A percentile compares a stretch with the other conserved stretches of the same genome.
phyloP scores from a whole-genome alignment of 805 yeast genomes.

The Pichia cabralensis region DNA sequence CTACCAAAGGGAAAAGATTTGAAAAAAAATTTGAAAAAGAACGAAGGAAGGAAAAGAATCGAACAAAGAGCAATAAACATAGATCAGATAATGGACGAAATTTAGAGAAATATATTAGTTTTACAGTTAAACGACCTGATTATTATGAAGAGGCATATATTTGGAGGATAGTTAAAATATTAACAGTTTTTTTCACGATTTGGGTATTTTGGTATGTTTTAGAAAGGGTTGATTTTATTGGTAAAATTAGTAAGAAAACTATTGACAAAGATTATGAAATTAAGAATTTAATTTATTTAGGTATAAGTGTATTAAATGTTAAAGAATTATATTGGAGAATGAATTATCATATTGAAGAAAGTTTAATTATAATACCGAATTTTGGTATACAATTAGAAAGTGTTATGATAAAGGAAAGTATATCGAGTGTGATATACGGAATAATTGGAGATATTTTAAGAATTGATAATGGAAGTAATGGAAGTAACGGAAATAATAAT shows the following conservation, averaged over 20 bases:
- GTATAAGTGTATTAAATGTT: constrained; percentile 11
- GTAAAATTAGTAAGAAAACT: constrained; percentile 1
- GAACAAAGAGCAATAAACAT: neutral
- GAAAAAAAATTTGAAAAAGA: too few relatives aligned
- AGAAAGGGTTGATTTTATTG: constrained; percentile 8
- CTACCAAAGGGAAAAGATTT: too few relatives aligned
- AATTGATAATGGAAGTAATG: neutral
- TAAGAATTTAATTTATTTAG: constrained; percentile 8
- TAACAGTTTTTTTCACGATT: too few relatives aligned
- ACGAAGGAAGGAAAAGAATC: neutral
- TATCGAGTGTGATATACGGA: constrained; percentile 3
- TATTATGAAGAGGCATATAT: too few relatives aligned
- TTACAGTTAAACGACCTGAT: too few relatives aligned
- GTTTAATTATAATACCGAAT: constrained; percentile 35
- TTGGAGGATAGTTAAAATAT: too few relatives aligned
- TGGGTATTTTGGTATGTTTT: constrained; percentile 9
- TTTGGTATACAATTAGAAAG: constrained; percentile 38
- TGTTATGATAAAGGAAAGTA: constrained; percentile 18
- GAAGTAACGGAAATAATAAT: neutral
- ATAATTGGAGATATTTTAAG: neutral
- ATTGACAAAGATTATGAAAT: neutral
- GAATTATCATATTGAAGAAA: constrained; percentile 32
- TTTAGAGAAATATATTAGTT: constrained; percentile 12
- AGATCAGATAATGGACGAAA: neutral
- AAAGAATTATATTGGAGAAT: constrained; percentile 17